Conservation (phyloP, 441 rosid genomes). For the Adansonia rubrostipa region DNA sequence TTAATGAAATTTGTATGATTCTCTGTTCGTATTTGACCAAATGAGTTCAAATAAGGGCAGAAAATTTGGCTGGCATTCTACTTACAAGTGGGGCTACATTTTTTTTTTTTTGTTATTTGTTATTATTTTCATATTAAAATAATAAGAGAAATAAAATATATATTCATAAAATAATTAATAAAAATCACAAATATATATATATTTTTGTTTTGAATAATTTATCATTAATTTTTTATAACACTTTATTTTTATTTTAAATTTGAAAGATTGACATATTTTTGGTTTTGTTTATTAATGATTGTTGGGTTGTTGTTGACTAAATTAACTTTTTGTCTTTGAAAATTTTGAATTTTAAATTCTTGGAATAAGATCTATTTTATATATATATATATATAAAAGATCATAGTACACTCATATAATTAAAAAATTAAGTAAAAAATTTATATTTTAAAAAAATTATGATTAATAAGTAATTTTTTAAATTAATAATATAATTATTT, state of each 20-base stretch:
- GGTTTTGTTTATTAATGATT: not conserved
- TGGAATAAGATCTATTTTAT: not conserved
- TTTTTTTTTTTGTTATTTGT: not conserved
- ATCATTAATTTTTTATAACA: not conserved
- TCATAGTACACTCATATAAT: too few relatives aligned
- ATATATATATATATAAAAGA: not conserved
- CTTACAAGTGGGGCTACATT: not conserved
- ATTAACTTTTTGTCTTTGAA: not conserved
- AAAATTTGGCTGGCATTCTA: not conserved
- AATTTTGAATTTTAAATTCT: not conserved
- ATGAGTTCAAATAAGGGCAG: not conserved
- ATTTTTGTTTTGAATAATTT: not conserved
- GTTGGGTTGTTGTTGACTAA: slow-evolving; percentile 3
- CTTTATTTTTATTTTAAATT: not conserved
- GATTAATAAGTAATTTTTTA: too few relatives aligned
- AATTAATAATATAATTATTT: too few relatives aligned
- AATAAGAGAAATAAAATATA: too few relatives aligned
- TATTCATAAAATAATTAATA: not conserved
- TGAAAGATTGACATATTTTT: not conserved
- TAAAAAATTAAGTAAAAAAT: too few relatives aligned
- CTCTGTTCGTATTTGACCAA: slow-evolving; percentile 2
- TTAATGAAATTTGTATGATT: slow-evolving; percentile 9
- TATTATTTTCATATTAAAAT: too few relatives aligned
- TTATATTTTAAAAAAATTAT: too few relatives aligned
- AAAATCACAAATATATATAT: not conserved